These are phyloP conservation scores for Globisporangium rhizosaccharum DNA, from an alignment of 352 stramenopile species.

Conservation along the genomic window DNA sequence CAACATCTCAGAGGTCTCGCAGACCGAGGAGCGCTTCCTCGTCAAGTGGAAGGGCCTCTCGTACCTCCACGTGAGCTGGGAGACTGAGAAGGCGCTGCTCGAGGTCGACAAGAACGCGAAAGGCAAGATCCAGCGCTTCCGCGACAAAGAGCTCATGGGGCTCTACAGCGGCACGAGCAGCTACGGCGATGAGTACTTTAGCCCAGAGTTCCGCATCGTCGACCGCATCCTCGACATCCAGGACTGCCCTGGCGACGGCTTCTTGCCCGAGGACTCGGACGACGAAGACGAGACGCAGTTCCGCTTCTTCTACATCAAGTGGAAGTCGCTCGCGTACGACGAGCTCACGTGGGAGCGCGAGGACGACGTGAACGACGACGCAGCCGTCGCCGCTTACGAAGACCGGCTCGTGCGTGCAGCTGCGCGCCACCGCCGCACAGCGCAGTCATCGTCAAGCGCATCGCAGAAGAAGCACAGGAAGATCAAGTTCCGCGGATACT, in stretches of 20 bases:
- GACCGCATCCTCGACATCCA: constrained; percentile 87
- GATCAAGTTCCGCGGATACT: constrained; percentile 73
- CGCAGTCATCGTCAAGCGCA: constrained; percentile 8
- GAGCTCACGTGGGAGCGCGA: constrained; percentile 97
- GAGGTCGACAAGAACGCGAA: constrained; percentile 84
- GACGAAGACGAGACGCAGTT: constrained; percentile 30
- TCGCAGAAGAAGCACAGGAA: constrained; percentile 42
- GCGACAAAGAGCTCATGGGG: constrained; percentile 59
- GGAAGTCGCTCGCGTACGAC: constrained; percentile 96
- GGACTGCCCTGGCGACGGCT: constrained; percentile 66
- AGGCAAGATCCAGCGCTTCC: constrained; percentile 84
- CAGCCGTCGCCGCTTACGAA: constrained; percentile 78
- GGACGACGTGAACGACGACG: constrained; percentile 92
- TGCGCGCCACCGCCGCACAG: constrained; percentile 45
- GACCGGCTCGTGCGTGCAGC: constrained; percentile 45
- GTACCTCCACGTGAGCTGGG: constrained; percentile 89
- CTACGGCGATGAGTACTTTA: constrained; percentile 88
- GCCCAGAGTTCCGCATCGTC: constrained; percentile 85
- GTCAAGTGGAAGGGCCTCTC: constrained; percentile 90
- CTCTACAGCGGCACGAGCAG: constrained; percentile 35
- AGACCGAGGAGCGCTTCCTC: constrained; percentile 66
- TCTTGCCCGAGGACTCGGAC: constrained; percentile 39
- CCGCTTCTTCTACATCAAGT: constrained; percentile 99
- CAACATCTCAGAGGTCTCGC: constrained; percentile 13
- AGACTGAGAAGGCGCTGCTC: constrained; percentile 78